These are phyloP conservation scores for Lagenidium giganteum DNA, from an alignment of 352 stramenopile species.

Conservation along the genomic window DNA sequence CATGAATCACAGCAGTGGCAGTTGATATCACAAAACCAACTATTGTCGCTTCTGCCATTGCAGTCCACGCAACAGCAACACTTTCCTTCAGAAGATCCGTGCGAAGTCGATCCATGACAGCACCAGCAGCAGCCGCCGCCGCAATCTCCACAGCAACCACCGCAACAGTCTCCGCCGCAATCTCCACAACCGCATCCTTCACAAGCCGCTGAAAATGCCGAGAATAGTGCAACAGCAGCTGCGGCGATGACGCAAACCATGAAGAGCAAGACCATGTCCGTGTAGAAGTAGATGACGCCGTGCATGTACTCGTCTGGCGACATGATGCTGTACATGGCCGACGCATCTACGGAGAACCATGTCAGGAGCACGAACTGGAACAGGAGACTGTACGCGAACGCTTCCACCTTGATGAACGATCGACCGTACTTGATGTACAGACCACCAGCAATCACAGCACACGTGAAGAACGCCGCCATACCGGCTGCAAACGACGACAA, in stretches of 20 bases:
- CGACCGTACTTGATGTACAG: constrained; percentile 22
- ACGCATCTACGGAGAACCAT: constrained; percentile 50
- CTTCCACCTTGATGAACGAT: constrained; percentile 25
- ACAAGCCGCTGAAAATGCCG: too few relatives aligned
- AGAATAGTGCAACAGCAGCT: too few relatives aligned
- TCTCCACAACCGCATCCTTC: too few relatives aligned
- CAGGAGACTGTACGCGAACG: constrained; percentile 28
- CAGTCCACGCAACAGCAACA: too few relatives aligned
- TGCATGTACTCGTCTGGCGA: constrained; percentile 65
- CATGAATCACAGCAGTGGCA: too few relatives aligned
- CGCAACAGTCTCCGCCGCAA: too few relatives aligned
- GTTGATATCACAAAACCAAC: too few relatives aligned
- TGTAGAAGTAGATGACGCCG: constrained; percentile 64
- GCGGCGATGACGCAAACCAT: constrained; percentile 32
- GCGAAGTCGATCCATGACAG: too few relatives aligned
- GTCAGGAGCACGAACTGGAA: constrained; percentile 43
- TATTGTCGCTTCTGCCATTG: too few relatives aligned
- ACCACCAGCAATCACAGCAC: constrained; percentile 14
- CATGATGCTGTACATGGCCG: constrained; percentile 51
- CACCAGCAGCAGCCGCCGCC: too few relatives aligned
- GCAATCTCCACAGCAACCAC: too few relatives aligned
- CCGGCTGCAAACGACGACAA: constrained; percentile 25
- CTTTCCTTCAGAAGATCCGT: too few relatives aligned
- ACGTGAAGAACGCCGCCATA: constrained; percentile 21
- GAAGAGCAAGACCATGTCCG: constrained; percentile 47